Conservation (phyloP, 768 basidiomycete genomes). For the Agaricus bisporus region DNA sequence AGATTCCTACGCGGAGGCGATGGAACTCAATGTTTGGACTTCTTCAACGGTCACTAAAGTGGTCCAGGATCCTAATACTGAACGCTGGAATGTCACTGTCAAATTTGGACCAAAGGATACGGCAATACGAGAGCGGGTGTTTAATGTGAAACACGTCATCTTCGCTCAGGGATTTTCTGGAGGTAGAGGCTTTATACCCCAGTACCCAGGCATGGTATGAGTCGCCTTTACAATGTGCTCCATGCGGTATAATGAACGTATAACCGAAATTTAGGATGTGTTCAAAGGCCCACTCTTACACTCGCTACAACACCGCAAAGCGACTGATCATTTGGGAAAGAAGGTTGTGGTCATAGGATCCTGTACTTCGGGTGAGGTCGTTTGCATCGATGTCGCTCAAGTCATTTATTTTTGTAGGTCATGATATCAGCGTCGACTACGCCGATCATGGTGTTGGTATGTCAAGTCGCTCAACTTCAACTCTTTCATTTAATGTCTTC, state of each 20-base stretch:
- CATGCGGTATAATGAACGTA: neutral
- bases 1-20: conserved; percentile 23
- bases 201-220: conserved; percentile 38
- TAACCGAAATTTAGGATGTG: conserved; percentile 29
- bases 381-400: neutral
- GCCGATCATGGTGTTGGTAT: conserved; percentile 37
- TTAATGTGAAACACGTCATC: conserved; percentile 44
- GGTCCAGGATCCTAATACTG: conserved; percentile 24
- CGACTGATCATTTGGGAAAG: conserved; percentile 55
- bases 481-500: too few species aligned
- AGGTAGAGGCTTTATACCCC: conserved; percentile 40
- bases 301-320: conserved; percentile 49
- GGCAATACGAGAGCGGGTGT: conserved; percentile 25
- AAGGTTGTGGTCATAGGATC: conserved; percentile 68
- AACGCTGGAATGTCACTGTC: conserved; percentile 38
- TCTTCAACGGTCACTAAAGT: conserved; percentile 28
- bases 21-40: conserved; percentile 50
- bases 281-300: conserved; percentile 64
- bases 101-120: conserved; percentile 26
- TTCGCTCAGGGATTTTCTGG: conserved; percentile 47
- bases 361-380: conserved; percentile 43
- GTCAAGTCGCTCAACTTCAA: neutral
- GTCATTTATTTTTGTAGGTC: conserved; percentile 21
- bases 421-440: conserved; percentile 40
- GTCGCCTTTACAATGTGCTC: neutral